A percentile compares a stretch with the other conserved stretches of the same genome.
Evolutionary conservation across 2,329 filamentous ascomycete genomes (phyloP).

Genomic region (Pyrenochaeta sp.): DNA sequence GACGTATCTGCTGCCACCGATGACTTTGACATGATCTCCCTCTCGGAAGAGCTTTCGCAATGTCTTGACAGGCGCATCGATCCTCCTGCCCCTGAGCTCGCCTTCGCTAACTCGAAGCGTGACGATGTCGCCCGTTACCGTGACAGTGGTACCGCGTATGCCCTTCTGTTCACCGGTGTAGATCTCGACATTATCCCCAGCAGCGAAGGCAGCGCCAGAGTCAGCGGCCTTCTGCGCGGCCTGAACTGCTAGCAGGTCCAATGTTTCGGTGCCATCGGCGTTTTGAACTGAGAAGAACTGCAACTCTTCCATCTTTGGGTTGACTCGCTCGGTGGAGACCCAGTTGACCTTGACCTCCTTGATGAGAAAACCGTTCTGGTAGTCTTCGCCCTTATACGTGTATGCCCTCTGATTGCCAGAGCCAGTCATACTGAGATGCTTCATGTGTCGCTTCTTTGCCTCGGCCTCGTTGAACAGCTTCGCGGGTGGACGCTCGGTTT

Average conservation of each 20-base stretch:
- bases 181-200: conserved; percentile 95
- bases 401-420: conserved; percentile 72
- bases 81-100: conserved; percentile 79
- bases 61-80: conserved; percentile 91
- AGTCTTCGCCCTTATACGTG: conserved; percentile 87
- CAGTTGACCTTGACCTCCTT: conserved; percentile 93
- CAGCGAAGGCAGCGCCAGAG: conserved; percentile 82
- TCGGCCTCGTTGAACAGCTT: conserved; percentile 92
- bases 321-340: conserved; percentile 86
- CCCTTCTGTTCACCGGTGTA: conserved; percentile 95
- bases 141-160: conserved; percentile 83
- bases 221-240: conserved; percentile 88
- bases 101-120: conserved; percentile 86
- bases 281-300: conserved; percentile 89
- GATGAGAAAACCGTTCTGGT: conserved; percentile 90
- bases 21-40: conserved; percentile 98
- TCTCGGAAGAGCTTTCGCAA: conserved; percentile 91
- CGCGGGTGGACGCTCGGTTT: conserved; percentile 79
- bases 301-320: conserved; percentile 92
- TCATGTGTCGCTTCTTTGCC: conserved; percentile 84
- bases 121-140: conserved; percentile 91
- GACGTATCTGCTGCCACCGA: conserved; percentile 90
- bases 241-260: conserved; percentile 90
- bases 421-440: conserved; percentile 63
- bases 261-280: conserved; percentile 91